Conservation (phyloP, 805 yeast genomes). For the Grigorovia humatica region DNA sequence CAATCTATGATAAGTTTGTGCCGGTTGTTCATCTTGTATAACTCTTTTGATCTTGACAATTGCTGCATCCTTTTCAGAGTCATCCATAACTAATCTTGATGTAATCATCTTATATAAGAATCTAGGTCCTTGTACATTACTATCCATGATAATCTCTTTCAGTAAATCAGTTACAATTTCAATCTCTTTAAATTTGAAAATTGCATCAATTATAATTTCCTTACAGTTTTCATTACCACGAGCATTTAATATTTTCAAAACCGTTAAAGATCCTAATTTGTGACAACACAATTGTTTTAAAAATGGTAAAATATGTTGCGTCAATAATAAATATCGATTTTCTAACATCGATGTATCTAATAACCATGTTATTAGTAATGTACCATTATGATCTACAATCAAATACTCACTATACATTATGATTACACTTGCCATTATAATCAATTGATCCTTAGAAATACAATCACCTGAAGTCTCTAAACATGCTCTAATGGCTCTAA, state of each 20-base stretch:
- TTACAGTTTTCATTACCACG: slow-evolving; percentile 54
- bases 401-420: slow-evolving; percentile 68
- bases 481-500: slow-evolving; percentile 89
- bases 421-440: slow-evolving; percentile 66
- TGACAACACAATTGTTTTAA: slow-evolving; percentile 61
- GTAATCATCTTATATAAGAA: slow-evolving; percentile 65
- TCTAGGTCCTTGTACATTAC: slow-evolving; percentile 50
- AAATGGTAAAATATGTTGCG: slow-evolving; percentile 50
- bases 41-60: slow-evolving; percentile 53
- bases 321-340: slow-evolving; percentile 54
- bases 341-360: slow-evolving; percentile 70
- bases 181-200: slow-evolving; percentile 32
- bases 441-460: slow-evolving; percentile 54
- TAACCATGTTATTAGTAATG: slow-evolving; percentile 86
- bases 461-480: slow-evolving; percentile 55
- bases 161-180: slow-evolving; percentile 20
- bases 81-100: slow-evolving; percentile 57
- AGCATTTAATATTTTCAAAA: slow-evolving; percentile 65
- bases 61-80: slow-evolving; percentile 45
- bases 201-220: slow-evolving; percentile 46
- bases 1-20: slow-evolving; percentile 69
- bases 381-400: slow-evolving; percentile 78
- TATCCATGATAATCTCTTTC: slow-evolving; percentile 53
- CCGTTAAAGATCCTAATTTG: slow-evolving; percentile 74
- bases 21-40: slow-evolving; percentile 47